Evolutionary conservation across 164 flowering plant species (phyloP).

Genomic region (Stephania yunnanensis): DNA sequence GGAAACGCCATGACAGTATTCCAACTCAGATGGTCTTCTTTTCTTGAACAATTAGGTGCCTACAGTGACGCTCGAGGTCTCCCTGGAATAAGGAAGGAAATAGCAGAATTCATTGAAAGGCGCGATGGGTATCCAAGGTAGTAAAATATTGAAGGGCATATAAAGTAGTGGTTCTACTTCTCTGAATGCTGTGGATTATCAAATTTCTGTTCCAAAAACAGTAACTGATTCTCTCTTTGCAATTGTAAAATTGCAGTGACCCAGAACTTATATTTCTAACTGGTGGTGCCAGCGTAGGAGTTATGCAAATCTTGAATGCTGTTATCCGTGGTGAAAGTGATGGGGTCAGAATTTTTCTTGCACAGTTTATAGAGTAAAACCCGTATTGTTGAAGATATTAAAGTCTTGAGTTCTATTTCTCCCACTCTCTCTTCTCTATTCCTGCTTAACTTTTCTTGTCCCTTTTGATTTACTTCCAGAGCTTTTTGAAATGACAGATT

Average conservation of each 20-base stretch:
- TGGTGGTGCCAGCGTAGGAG: constrained; percentile 99
- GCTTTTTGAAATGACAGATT: constrained; percentile 40
- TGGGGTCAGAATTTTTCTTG: constrained; percentile 52
- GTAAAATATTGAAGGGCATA: neutral
- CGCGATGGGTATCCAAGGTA: constrained; percentile 99
- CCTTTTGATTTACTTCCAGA: constrained; percentile 1
- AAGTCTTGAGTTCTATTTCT: neutral
- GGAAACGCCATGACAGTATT: neutral
- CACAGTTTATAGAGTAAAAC: neutral
- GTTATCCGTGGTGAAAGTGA: constrained; percentile 67
- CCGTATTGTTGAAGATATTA: neutral
- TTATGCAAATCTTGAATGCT: constrained; percentile 79
- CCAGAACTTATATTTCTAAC: constrained; percentile 97
- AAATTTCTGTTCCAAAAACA: constrained; percentile 4
- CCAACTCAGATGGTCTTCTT: neutral
- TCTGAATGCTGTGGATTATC: neutral
- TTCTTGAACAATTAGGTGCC: constrained; percentile 55
- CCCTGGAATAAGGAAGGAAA: constrained; percentile 92
- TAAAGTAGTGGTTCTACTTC: neutral
- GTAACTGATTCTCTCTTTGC: constrained; percentile 16
- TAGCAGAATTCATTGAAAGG: constrained; percentile 85
- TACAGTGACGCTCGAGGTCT: constrained; percentile 96
- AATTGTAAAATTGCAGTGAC: constrained; percentile 48
- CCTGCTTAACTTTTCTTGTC: neutral
- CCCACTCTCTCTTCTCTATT: neutral